phyloP scores from a whole-genome alignment of 2,329 filamentous ascomycete species.

The Apiospora sp. region DNA sequence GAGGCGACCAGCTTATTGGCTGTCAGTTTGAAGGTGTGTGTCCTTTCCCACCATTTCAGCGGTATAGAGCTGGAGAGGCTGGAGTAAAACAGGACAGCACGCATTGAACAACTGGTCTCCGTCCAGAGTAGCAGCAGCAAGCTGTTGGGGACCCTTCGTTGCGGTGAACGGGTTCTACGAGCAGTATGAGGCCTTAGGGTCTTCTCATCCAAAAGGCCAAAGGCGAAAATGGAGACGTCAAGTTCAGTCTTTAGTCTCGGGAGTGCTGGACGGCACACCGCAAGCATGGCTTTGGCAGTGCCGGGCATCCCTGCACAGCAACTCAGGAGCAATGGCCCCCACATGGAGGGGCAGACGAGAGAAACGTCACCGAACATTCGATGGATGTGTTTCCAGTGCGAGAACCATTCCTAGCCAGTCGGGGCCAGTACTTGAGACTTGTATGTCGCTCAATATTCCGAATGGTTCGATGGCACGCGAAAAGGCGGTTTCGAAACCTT shows the following conservation, averaged over 20 bases:
- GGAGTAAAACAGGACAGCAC: background rate
- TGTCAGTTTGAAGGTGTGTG: background rate
- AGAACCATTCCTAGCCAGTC: too few relatives aligned
- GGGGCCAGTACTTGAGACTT: background rate
- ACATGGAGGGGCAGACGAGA: background rate
- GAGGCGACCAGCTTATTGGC: background rate
- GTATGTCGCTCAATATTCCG: background rate
- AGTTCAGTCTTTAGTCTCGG: background rate
- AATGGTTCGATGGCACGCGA: background rate
- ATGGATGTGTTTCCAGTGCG: background rate
- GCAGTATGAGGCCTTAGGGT: background rate
- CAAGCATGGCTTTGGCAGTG: background rate
- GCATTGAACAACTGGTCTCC: background rate
- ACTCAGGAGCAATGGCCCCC: background rate
- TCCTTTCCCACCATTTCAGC: background rate
- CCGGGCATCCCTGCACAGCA: constrained; percentile 4
- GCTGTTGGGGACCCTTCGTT: background rate
- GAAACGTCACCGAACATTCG: background rate
- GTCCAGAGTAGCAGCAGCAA: background rate
- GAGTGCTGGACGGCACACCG: constrained; percentile 5
- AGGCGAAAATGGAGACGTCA: background rate
- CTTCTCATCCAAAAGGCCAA: background rate
- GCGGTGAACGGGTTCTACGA: constrained; percentile 11
- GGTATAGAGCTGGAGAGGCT: background rate
- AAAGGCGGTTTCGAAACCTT: background rate